phyloP scores from a whole-genome alignment of 257 asterid genomes.

The Petrea volubilis region DNA sequence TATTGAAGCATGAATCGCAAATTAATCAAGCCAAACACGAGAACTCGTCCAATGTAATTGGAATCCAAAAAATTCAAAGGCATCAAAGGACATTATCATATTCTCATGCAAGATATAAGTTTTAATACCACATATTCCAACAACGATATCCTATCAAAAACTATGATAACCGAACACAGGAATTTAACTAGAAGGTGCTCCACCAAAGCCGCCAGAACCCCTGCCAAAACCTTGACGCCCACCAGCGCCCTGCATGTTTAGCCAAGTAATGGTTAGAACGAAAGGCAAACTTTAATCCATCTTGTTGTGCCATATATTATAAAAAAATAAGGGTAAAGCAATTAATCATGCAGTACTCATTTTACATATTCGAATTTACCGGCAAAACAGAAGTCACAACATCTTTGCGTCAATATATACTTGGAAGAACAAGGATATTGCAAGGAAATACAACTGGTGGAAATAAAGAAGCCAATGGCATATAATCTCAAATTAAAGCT shows the following conservation, averaged over 20 bases:
- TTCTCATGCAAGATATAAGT: constrained; percentile 17
- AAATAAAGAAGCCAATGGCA: neutral
- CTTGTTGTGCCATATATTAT: neutral
- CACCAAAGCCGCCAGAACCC: constrained; percentile 56
- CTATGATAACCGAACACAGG: neutral
- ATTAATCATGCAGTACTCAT: neutral
- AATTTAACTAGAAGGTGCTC: constrained; percentile 50
- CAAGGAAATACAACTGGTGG: neutral
- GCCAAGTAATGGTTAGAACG: neutral
- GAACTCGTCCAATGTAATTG: neutral
- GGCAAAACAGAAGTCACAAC: neutral
- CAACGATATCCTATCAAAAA: constrained; percentile 19
- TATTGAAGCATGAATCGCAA: neutral
- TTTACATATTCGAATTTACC: neutral
- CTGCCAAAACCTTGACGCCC: constrained; percentile 55
- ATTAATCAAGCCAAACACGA: neutral
- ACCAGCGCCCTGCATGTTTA: constrained; percentile 41
- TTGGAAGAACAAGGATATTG: neutral
- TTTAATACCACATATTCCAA: constrained; percentile 14
- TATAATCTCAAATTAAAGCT: neutral
- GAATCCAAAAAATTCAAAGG: neutral
- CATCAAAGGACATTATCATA: constrained; percentile 1
- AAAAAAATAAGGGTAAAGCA: neutral
- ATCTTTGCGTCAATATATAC: neutral
- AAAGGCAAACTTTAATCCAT: neutral